These are phyloP conservation scores for Circinella umbellata DNA, from an alignment of 371 early-diverging fungal genomes.

Conservation along the genomic window DNA sequence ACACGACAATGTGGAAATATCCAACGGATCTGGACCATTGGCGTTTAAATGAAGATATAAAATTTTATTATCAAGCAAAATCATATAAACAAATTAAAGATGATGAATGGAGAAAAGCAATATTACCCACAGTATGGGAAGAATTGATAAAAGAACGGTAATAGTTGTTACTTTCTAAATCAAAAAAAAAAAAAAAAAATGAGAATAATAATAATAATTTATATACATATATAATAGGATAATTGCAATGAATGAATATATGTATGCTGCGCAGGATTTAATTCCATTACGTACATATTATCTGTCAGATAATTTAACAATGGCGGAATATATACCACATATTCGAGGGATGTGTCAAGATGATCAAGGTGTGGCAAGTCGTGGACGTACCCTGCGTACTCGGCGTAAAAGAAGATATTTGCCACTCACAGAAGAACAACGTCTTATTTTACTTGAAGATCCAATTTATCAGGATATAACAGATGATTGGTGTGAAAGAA, in stretches of 20 bases:
- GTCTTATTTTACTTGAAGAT: neutral
- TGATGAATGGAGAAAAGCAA: neutral
- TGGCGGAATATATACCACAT: slow-evolving; percentile 17
- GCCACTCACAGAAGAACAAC: slow-evolving; percentile 9
- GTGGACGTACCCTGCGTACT: slow-evolving; percentile 8
- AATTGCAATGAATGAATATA: neutral
- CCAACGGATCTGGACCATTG: slow-evolving; percentile 29
- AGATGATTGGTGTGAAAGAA: slow-evolving; percentile 6
- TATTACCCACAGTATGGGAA: slow-evolving; percentile 1
- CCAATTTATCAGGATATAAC: slow-evolving; percentile 1
- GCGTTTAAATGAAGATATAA: slow-evolving; percentile 21
- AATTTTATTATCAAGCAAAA: slow-evolving; percentile 7
- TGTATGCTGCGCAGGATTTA: neutral
- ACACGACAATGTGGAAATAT: slow-evolving; percentile 16
- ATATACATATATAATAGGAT: neutral
- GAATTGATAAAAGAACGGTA: slow-evolving; percentile 1
- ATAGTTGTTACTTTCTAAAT: neutral
- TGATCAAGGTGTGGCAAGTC: slow-evolving; percentile 24
- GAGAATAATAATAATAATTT: neutral
- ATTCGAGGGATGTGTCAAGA: slow-evolving; percentile 18
- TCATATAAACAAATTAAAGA: neutral
- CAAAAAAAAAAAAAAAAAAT: too few relatives aligned
- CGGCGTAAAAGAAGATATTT: slow-evolving; percentile 12
- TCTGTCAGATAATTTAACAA: neutral
- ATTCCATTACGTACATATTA: slow-evolving; percentile 5